Evolutionary conservation across 768 basidiomycete species (phyloP).

Genomic region (Lactarius sanguifluus): DNA sequence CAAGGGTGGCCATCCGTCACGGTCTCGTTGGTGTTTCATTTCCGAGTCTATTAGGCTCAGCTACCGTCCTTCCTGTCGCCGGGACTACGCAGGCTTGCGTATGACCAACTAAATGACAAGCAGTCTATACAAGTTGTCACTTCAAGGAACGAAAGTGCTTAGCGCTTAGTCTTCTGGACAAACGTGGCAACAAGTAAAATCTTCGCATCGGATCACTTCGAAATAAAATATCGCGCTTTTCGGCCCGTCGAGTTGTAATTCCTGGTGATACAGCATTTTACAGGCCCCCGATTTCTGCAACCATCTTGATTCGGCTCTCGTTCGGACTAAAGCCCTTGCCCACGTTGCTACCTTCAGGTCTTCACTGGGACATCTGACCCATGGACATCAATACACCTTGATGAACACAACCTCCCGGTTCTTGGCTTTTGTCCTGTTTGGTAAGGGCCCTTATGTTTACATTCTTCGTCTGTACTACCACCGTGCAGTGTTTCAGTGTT

Average conservation of each 20-base stretch:
- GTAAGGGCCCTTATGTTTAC: not conserved
- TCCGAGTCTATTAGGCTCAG: not conserved
- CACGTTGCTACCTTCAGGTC: not conserved
- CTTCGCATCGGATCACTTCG: conserved; percentile 6
- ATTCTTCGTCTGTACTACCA: not conserved
- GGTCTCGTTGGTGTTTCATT: not conserved
- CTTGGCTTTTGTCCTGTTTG: conserved; percentile 5
- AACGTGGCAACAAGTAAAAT: conserved; percentile 16
- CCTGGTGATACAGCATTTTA: not conserved
- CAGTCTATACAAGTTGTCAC: not conserved
- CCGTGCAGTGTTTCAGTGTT: conserved; percentile 8
- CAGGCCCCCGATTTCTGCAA: not conserved
- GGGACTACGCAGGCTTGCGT: not conserved
- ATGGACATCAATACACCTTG: not conserved
- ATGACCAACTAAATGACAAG: not conserved
- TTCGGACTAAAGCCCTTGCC: not conserved
- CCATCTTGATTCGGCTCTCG: not conserved
- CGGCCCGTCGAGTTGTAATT: not conserved
- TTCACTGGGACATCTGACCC: not conserved
- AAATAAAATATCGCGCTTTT: not conserved
- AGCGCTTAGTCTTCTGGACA: not conserved
- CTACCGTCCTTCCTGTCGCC: not conserved
- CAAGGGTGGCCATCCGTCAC: not conserved
- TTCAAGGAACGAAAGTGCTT: not conserved
- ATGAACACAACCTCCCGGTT: not conserved